Base-by-base conservation (phyloP, 805 yeast species). In the Wickerhamomyces chambardii region DNA sequence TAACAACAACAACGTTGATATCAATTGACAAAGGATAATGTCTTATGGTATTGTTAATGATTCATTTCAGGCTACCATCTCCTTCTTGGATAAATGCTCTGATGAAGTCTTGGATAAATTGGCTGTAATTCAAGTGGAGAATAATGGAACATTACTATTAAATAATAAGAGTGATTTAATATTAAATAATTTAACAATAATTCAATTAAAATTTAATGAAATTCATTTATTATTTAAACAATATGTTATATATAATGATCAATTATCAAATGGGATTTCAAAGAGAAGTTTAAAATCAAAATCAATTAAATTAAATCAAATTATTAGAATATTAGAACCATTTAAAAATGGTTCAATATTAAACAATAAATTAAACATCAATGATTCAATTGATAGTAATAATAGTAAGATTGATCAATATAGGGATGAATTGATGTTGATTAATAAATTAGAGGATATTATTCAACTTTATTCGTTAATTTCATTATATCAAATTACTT, bases 401-500 rank as follows among this genome's bases (percentile, higher is more conserved):
- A n/a, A n/a, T n/a, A n/a, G n/a, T n/a, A n/a, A n/a, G n/a, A n/a
- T n/a, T n/a, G n/a, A n/a, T n/a, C n/a, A n/a, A n/a, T n/a, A n/a
- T n/a, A n/a, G n/a, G n/a, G n/a, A n/a, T 24, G 52, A 51, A 25
- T 17, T 47, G 1, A 30, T 39, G 8, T 17, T 47, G 15, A 19
- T 43, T 4, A 15, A 28, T 6, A 40, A 42, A 26, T 35, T 57
- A 15, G 60, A 60, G 29, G 46, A 53, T 42, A 39, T 56, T 7
- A 43, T 59, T 1, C 32, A 50, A 5, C 45, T 52, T n/a, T 56
- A 64, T 35, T 51, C 60, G 1, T 35, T 61, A 3, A 34, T 62
- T 4, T 46, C 52, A 1, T 33, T 62, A 6, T 63, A 64, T 38
- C 65, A 64, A 15, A 47, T 51, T 15, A 36, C 57, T 6, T 42